Evolutionary conservation across 192 early-diverging fungal genomes (phyloP), one percentile per base, ranked within the genome.

Genomic region (Linnemannia hyalina): DNA sequence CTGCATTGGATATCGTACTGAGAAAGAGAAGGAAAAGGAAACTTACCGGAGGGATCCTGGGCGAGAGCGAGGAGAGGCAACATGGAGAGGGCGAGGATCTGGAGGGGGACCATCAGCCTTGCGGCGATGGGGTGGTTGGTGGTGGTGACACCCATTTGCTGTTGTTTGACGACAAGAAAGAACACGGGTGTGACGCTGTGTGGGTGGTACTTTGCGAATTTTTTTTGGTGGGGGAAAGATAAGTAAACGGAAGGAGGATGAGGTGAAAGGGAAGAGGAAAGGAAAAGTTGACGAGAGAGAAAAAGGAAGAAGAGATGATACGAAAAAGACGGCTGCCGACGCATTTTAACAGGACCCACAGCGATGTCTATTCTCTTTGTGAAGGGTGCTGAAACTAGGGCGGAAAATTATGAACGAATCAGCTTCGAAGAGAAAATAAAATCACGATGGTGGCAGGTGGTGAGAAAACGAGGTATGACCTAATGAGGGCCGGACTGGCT

Each of bases 21-120:
- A 13, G 18, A 68, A 29, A 74, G 23, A 73, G 9, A 41, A 55
- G 36, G 16, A 18, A 40, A n/a, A 69, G 16, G 32, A 41, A 16
- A 41, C 42, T 54, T 68, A 57, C 52, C 38, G 46, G 65, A 74
- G 20, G 52, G 78, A 32, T 74, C 40, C 44, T 82, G 82, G 13
- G 82, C 82, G 55, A 78, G 15, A 26, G 72, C 73, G 23, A 84
- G 41, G 36, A 79, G 6, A 29, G 82, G 82, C 0, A 79, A 52
- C 77, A 52, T 75, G 44, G 73, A 47, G 18, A 76, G n/a, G 57
- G 76, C 3, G 69, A 85, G 74, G 40, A 85, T 46, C 46, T 85
- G 83, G 32, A 80, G 49, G 11, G 44, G 41, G 13, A 35, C 32
- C 46, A 40, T 68, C 74, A 71, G 42, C 70, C 55, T 76, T 11